These are phyloP conservation scores for Phellopilus nigrolimitatus DNA, from an alignment of 1,284 basidiomycete species.

Conservation along the genomic window DNA sequence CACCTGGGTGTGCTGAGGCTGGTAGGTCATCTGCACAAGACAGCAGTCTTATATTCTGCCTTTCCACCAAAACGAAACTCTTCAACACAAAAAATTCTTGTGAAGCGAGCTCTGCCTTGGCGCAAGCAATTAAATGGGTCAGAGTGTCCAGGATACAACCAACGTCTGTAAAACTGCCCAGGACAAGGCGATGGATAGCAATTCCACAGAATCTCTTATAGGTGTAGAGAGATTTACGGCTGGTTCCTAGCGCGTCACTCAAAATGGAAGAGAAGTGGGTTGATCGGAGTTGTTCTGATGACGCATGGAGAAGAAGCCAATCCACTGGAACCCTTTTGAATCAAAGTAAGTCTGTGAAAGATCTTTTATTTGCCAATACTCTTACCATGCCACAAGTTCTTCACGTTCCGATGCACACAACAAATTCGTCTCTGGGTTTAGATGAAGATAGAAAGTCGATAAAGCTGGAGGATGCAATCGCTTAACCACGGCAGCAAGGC, in stretches of 20 bases:
- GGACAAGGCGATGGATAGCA: background rate
- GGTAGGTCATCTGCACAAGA: slow-evolving; percentile 26
- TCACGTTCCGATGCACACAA: slow-evolving; percentile 34
- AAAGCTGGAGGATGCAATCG: slow-evolving; percentile 41
- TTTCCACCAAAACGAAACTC: slow-evolving; percentile 33
- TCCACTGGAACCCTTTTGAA: slow-evolving; percentile 38
- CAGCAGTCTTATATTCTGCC: slow-evolving; percentile 31
- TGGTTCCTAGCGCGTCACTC: background rate
- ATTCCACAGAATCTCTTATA: slow-evolving; percentile 10
- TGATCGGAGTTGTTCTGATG: slow-evolving; percentile 2
- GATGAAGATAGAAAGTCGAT: slow-evolving; percentile 36
- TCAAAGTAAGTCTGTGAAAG: slow-evolving; percentile 9
- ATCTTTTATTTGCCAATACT: background rate
- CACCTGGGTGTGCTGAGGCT: background rate
- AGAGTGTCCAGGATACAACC: slow-evolving; percentile 16
- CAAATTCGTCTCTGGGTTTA: slow-evolving; percentile 38
- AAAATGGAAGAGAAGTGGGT: background rate
- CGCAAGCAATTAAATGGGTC: slow-evolving; percentile 19
- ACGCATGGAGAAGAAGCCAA: slow-evolving; percentile 41
- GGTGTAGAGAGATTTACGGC: background rate
- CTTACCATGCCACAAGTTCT: slow-evolving; percentile 6
- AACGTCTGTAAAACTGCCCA: slow-evolving; percentile 1
- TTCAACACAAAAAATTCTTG: slow-evolving; percentile 36
- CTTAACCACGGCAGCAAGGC: slow-evolving; percentile 36
- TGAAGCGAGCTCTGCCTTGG: slow-evolving; percentile 26